Percentiles rank a stretch among this genome's conserved stretches.
Conservation (phyloP, 768 basidiomycete species). For the Mycena epipterygia region DNA sequence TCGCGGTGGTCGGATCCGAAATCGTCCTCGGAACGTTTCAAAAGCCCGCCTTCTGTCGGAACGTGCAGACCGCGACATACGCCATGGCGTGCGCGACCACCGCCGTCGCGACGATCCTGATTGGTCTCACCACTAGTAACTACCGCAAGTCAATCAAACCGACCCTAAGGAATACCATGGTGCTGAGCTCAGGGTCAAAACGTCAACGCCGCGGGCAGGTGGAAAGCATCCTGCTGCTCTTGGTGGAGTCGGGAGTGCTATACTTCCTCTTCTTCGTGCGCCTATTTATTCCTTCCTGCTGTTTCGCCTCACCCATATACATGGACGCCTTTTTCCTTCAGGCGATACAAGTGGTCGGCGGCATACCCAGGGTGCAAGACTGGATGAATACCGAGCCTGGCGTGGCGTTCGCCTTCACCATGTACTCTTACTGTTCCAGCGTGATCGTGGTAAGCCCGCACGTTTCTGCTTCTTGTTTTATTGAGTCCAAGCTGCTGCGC, state of each 20-base stretch:
- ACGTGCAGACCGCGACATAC: conserved; percentile 39
- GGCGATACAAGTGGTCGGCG: conserved; percentile 6
- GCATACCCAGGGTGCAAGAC: no score
- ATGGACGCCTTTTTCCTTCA: not conserved
- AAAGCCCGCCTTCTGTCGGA: conserved; percentile 36
- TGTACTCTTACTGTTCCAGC: no score
- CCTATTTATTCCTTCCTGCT: not conserved
- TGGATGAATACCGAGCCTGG: no score
- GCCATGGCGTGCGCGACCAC: conserved; percentile 35
- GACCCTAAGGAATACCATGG: not conserved
- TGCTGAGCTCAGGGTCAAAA: not conserved
- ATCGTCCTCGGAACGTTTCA: conserved; percentile 33
- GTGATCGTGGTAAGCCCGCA: not conserved
- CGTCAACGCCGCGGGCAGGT: conserved; percentile 20
- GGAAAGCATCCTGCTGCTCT: conserved; percentile 29
- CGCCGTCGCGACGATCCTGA: conserved; percentile 33
- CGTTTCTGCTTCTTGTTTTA: not conserved
- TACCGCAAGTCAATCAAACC: conserved; percentile 13
- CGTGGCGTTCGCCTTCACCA: no score
- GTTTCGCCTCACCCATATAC: not conserved
- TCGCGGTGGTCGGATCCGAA: conserved; percentile 25
- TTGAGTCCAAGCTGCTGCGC: not conserved
- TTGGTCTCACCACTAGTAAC: conserved; percentile 34
- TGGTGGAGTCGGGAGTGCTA: conserved; percentile 39
- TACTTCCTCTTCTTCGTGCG: conserved; percentile 43